Conservation (phyloP, 176 grass and related monocot genomes). For the Eleusine coracana region DNA sequence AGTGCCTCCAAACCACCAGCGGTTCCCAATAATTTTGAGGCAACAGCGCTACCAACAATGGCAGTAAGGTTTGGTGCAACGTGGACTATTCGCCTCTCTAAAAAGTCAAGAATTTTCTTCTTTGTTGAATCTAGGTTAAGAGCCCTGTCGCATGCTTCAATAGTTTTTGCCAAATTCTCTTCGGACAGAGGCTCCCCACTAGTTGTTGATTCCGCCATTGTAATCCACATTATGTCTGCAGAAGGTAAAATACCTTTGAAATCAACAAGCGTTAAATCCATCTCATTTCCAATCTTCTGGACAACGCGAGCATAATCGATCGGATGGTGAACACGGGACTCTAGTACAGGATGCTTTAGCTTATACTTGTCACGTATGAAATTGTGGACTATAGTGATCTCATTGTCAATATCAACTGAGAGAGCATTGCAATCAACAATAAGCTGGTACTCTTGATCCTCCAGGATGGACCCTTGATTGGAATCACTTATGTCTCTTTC, state of each 20-base stretch:
- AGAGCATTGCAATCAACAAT: conserved; percentile 90
- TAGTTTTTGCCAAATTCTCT: conserved; percentile 68
- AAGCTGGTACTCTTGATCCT: conserved; percentile 85
- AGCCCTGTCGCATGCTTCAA: conserved; percentile 84
- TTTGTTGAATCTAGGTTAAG: conserved; percentile 76
- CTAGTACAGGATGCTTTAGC: conserved; percentile 77
- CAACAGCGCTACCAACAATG: conserved; percentile 80
- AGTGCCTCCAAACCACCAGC: conserved; percentile 78
- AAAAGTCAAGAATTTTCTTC: conserved; percentile 89
- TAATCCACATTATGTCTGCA: conserved; percentile 81
- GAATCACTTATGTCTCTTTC: conserved; percentile 49
- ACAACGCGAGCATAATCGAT: conserved; percentile 93
- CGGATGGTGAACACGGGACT: conserved; percentile 89
- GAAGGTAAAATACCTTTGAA: conserved; percentile 85
- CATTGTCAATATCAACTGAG: conserved; percentile 90
- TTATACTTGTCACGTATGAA: conserved; percentile 91
- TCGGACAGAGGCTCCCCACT: conserved; percentile 79
- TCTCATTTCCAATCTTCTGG: conserved; percentile 90
- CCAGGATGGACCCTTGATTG: conserved; percentile 60
- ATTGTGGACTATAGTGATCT: conserved; percentile 90
- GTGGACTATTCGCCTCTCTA: conserved; percentile 78
- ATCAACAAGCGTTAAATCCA: conserved; percentile 83
- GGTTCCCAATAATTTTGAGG: conserved; percentile 81
- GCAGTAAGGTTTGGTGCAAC: conserved; percentile 88
- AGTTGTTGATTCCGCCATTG: conserved; percentile 84